Conservation (phyloP, 1,284 basidiomycete genomes). For the Bjerkandera adusta region DNA sequence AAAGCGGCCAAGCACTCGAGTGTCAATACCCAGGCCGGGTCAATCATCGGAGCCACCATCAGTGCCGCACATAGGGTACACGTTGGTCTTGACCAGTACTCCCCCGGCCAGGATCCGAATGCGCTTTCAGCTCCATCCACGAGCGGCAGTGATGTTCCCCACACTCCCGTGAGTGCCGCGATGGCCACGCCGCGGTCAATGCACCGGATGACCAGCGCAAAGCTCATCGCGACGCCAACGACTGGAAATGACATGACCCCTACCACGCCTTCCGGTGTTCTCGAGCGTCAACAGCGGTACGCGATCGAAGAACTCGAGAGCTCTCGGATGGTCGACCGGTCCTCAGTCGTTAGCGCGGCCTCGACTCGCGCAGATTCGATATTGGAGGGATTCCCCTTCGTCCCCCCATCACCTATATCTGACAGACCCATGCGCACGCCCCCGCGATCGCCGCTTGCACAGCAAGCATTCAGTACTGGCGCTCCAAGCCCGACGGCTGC, state of each 20-base stretch:
- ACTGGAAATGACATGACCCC: constrained; percentile 20
- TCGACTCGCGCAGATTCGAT: constrained; percentile 76
- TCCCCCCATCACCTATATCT: constrained; percentile 80
- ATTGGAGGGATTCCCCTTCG: constrained; percentile 80
- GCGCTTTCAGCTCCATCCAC: background rate
- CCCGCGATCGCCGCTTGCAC: constrained; percentile 64
- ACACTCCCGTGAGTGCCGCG: constrained; percentile 27
- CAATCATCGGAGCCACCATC: constrained; percentile 51
- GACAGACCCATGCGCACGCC: constrained; percentile 71
- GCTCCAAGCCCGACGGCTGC: constrained; percentile 20
- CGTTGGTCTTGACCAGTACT: constrained; percentile 43
- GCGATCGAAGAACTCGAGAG: constrained; percentile 50
- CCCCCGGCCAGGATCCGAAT: constrained; percentile 13
- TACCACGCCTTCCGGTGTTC: constrained; percentile 27
- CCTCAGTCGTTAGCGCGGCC: constrained; percentile 63
- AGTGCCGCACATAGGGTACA: constrained; percentile 63
- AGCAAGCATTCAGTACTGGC: constrained; percentile 45
- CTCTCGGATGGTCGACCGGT: constrained; percentile 50
- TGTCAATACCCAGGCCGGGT: constrained; percentile 52
- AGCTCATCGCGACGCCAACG: constrained; percentile 48
- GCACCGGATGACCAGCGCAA: constrained; percentile 60
- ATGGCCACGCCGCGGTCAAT: constrained; percentile 40
- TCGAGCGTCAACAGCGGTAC: constrained; percentile 62
- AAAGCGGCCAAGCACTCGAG: constrained; percentile 28
- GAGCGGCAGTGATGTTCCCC: constrained; percentile 21